Evolutionary conservation across 192 early-diverging fungal genomes (phyloP).

Genomic region (Entomortierella lignicola): DNA sequence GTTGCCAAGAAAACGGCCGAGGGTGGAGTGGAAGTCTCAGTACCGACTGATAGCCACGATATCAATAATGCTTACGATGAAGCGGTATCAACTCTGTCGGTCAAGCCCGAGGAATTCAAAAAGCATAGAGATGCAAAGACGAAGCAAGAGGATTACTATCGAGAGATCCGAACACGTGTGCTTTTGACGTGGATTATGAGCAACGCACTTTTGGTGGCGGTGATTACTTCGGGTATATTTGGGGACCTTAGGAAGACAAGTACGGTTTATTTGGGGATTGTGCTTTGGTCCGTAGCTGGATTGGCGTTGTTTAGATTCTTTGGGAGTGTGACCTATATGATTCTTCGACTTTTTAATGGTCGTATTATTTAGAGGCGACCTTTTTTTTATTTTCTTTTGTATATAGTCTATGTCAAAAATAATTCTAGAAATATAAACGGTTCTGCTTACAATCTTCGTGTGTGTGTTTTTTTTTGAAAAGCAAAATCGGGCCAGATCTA

Average conservation of each 20-base stretch:
- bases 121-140: slow-evolving; percentile 56
- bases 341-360: slow-evolving; percentile 64
- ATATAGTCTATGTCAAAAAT: too few relatives aligned
- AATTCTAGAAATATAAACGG: too few relatives aligned
- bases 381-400: too few relatives aligned
- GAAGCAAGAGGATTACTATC: slow-evolving; percentile 80
- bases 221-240: slow-evolving; percentile 60
- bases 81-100: slow-evolving; percentile 41
- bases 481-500: too few relatives aligned
- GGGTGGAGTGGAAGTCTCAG: slow-evolving; percentile 58
- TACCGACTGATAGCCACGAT: slow-evolving; percentile 56
- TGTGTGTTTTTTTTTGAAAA: too few relatives aligned
- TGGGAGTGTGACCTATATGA: slow-evolving; percentile 70
- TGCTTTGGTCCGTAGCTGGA: slow-evolving; percentile 78
- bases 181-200: slow-evolving; percentile 79
- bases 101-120: slow-evolving; percentile 25
- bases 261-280: slow-evolving; percentile 62
- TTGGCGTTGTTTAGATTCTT: slow-evolving; percentile 74
- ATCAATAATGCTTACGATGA: slow-evolving; percentile 62
- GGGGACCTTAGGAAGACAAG: slow-evolving; percentile 19
- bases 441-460: too few relatives aligned
- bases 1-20: slow-evolving; percentile 55
- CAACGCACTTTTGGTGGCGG: slow-evolving; percentile 72
- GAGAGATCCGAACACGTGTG: slow-evolving; percentile 77
- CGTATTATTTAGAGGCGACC: slow-evolving; percentile 15